Base-by-base conservation (phyloP, 1,284 basidiomycete genomes). In the Heterobasidion annosum region DNA sequence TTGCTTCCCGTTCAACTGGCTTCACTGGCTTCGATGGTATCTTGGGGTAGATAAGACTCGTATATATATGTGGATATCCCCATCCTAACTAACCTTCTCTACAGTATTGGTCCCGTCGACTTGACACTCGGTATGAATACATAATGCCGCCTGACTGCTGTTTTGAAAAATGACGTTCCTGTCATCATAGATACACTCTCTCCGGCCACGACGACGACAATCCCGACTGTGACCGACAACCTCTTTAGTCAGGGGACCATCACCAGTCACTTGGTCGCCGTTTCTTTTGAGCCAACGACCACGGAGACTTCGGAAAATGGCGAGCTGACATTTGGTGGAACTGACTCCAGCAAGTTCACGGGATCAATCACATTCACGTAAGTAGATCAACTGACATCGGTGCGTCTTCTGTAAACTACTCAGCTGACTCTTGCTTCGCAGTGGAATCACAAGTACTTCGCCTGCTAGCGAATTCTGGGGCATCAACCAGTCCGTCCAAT, bases 401-500 rank as follows among this genome's bases (percentile, higher is more conserved):
- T 50, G 35, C 48, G 7, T 46, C 25, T n/a, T 40, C 18, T 9
- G 48, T 54, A 42, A 15, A 44, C n/a, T 16, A 12, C 15, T 15
- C 34, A n/a, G n/a, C 52, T 57, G 18, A 59, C 40, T 15, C n/a
- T 12, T 32, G 43, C 34, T 34, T 50, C 54, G 37, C 51, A 79
- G 77, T 8, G 71, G 78, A 8, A 40, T 79, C 50, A 83, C 81
- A 1, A 61, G 58, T 10, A 77, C 75, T 1, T 64, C 56, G 8
- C 83, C 82, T 32, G 71, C 81, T 8, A 68, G 61, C 50, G 58
- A 67, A 42, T 85, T 74, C 71, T 86, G 81, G 80, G 84, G 84
- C 43, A 81, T 86, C 60, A 69, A 81, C 63, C 73, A 85, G 67
- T 71, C 73, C 48, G 72, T 86, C 57, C 67, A 65, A n/a, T 85